phyloP scores from a whole-genome alignment of 768 basidiomycete species.

The Gloeopeniophorella convolvens region DNA sequence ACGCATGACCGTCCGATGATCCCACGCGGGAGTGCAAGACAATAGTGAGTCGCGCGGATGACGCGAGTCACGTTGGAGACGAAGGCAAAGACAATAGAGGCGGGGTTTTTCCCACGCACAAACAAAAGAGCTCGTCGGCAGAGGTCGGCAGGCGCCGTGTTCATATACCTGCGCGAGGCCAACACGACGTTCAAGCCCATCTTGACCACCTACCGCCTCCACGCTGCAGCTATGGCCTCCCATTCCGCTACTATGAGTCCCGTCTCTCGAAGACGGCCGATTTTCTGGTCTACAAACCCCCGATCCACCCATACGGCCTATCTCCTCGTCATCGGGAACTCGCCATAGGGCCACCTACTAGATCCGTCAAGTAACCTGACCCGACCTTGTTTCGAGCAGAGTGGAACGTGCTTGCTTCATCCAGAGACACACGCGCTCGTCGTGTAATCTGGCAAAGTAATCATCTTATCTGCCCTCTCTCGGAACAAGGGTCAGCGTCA shows the following conservation, averaged over 20 bases:
- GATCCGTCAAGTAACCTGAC: no score
- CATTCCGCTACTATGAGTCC: neutral
- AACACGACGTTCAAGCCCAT: neutral
- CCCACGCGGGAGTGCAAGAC: neutral
- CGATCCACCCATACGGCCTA: no score
- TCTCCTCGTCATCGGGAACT: no score
- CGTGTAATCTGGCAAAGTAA: neutral
- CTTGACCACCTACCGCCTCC: slow-evolving; percentile 11
- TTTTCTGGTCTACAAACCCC: neutral
- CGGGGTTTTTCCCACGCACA: neutral
- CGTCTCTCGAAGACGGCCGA: neutral
- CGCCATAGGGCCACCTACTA: no score
- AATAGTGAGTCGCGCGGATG: neutral
- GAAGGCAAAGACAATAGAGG: slow-evolving; percentile 1
- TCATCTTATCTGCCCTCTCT: neutral
- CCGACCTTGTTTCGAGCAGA: neutral
- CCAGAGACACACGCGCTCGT: neutral
- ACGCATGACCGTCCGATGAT: neutral
- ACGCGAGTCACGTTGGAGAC: neutral
- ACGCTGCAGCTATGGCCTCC: neutral
- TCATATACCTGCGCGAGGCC: slow-evolving; percentile 7
- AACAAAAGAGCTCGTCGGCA: slow-evolving; percentile 11
- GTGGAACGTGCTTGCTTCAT: neutral
- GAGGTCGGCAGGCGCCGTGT: neutral
- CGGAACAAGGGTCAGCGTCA: neutral